Conservation (phyloP, 169 alveolate genomes). For the Plasmodium ovale region DNA sequence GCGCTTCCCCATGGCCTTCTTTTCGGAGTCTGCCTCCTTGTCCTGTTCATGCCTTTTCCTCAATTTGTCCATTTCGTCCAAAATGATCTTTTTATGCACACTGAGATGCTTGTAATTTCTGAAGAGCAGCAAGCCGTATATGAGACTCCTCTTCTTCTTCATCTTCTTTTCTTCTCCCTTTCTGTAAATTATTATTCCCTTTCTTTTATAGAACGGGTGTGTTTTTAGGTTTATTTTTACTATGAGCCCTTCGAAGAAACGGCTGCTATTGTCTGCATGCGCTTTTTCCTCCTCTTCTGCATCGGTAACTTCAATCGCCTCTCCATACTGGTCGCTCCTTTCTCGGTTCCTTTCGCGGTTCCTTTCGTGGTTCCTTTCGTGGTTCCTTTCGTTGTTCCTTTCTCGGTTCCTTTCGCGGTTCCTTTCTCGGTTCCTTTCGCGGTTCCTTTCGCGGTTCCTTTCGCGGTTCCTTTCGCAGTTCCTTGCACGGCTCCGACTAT, state of each 20-base stretch:
- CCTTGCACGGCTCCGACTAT: not conserved
- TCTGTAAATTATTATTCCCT: not conserved
- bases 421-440: not conserved
- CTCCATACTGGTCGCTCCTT: not conserved
- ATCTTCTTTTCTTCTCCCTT: not conserved
- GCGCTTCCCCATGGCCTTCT: not conserved
- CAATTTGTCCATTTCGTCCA: conserved; percentile 17
- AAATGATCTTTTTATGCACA: conserved; percentile 24
- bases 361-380: not conserved
- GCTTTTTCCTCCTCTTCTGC: not conserved
- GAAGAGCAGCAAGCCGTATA: conserved; percentile 42
- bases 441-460: not conserved
- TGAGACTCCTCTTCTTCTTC: not conserved
- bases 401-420: not conserved
- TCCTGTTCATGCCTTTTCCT: not conserved
- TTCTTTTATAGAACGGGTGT: conserved; percentile 59
- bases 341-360: too few relatives aligned
- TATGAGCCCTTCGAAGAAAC: conserved; percentile 53
- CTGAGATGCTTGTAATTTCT: conserved; percentile 12
- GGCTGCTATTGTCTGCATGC: not conserved
- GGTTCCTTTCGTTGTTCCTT: not conserved
- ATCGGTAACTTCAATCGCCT: not conserved
- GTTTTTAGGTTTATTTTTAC: conserved; percentile 61
- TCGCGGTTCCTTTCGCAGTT: not conserved
- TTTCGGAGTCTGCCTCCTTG: not conserved